phyloP scores from a whole-genome alignment of 2,329 filamentous ascomycete species.

The Fusarium humuli region DNA sequence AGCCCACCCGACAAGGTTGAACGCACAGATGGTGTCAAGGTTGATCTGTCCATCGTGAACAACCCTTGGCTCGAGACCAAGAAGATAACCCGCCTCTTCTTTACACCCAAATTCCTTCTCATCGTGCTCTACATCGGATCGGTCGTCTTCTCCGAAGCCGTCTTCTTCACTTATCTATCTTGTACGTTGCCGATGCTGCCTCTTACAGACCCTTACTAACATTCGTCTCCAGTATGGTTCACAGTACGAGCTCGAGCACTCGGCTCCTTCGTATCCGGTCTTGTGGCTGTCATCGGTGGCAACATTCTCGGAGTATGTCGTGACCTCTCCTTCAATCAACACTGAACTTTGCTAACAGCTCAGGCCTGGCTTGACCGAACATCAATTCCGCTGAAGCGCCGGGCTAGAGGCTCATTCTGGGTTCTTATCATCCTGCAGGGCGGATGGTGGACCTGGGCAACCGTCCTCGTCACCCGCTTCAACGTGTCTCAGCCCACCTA shows the following conservation, averaged over 20 bases:
- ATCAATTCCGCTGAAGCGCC: conserved; percentile 62
- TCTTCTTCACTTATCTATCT: conserved; percentile 75
- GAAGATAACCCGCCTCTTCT: conserved; percentile 68
- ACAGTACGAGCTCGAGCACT: conserved; percentile 75
- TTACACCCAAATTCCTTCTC: conserved; percentile 71
- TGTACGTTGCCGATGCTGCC: conserved; percentile 25
- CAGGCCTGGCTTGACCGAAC: conserved; percentile 70
- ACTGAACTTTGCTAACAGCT: not conserved
- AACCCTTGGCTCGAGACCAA: conserved; percentile 70
- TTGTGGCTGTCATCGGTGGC: conserved; percentile 73
- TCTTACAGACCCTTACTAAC: not conserved
- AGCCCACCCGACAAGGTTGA: conserved; percentile 72
- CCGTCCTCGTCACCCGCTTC: conserved; percentile 72
- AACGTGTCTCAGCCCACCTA: conserved; percentile 67
- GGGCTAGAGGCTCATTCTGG: conserved; percentile 67
- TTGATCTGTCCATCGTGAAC: conserved; percentile 68
- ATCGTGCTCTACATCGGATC: conserved; percentile 76
- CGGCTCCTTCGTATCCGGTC: conserved; percentile 76
- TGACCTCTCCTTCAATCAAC: not conserved
- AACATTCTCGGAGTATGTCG: conserved; percentile 70
- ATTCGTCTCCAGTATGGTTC: conserved; percentile 67
- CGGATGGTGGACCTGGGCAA: conserved; percentile 79
- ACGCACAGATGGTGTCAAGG: conserved; percentile 72
- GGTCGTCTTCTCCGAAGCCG: conserved; percentile 76
- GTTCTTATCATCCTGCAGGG: conserved; percentile 69